Evolutionary conservation across 345 rosid species (phyloP).

Genomic region (Hibiscus mutabilis): DNA sequence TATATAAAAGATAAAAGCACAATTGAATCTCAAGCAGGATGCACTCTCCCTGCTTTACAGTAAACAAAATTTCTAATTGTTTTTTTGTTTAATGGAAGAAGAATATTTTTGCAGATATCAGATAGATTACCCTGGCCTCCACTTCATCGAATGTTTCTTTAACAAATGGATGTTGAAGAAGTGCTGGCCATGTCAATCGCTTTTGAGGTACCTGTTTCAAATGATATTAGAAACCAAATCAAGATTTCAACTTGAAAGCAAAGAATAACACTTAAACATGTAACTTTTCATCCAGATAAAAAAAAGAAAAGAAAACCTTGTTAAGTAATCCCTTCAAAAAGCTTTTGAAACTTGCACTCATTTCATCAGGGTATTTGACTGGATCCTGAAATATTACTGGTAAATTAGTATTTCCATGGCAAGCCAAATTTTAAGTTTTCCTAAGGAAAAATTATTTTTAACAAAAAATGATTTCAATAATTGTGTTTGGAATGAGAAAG

Average conservation of each 20-base stretch:
- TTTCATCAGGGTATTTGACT: constrained; percentile 87
- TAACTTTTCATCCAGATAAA: neutral
- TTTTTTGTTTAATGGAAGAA: neutral
- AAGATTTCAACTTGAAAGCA: constrained; percentile 6
- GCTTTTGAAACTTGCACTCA: constrained; percentile 80
- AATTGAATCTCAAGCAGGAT: neutral
- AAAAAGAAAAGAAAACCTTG: constrained; percentile 42
- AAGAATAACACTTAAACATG: neutral
- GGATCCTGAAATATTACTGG: constrained; percentile 66
- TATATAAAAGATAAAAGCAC: neutral
- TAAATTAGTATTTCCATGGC: constrained; percentile 29
- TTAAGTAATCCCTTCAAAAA: constrained; percentile 91
- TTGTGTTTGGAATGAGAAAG: neutral
- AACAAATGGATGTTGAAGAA: constrained; percentile 92
- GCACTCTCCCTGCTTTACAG: neutral
- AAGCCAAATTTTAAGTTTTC: constrained; percentile 10
- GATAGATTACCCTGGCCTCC: constrained; percentile 57
- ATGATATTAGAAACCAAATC: constrained; percentile 14
- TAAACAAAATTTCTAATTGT: neutral
- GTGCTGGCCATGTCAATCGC: constrained; percentile 91
- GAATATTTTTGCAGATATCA: neutral
- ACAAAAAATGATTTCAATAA: neutral
- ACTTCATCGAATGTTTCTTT: constrained; percentile 57
- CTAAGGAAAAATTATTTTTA: neutral
- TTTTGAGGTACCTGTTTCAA: constrained; percentile 72